These are phyloP conservation scores for Hygrocybe punicea DNA, from an alignment of 768 basidiomycete genomes.

Conservation along the genomic window DNA sequence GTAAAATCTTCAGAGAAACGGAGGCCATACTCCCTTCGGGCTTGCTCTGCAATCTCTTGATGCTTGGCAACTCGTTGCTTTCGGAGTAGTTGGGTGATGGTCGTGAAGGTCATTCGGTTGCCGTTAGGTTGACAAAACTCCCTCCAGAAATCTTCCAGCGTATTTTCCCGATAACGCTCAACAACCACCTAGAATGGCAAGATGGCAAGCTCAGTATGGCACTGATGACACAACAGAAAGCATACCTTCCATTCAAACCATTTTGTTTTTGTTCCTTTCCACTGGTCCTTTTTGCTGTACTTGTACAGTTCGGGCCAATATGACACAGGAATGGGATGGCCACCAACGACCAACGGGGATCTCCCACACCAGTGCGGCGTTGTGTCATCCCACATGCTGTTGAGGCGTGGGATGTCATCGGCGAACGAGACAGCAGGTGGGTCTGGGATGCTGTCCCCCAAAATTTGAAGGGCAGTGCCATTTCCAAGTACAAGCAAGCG, in stretches of 20 bases:
- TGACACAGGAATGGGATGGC: constrained; percentile 19
- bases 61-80: constrained; percentile 8
- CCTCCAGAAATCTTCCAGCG: constrained; percentile 16
- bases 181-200: constrained; percentile 11
- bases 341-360: constrained; percentile 20
- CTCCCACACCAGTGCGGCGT: constrained; percentile 17
- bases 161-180: constrained; percentile 11
- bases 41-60: constrained; percentile 6
- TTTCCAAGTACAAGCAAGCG: too few relatives aligned
- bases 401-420: constrained; percentile 17
- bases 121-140: constrained; percentile 11
- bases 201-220: too few relatives aligned
- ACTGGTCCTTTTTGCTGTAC: constrained; percentile 18
- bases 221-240: not conserved
- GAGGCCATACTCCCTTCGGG: constrained; percentile 12
- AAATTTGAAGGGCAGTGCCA: not conserved
- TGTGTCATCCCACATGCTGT: constrained; percentile 29
- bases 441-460: constrained; percentile 12
- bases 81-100: constrained; percentile 10
- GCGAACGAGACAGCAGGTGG: constrained; percentile 25
- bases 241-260: constrained; percentile 29
- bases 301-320: constrained; percentile 24
- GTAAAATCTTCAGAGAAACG: constrained; percentile 12
- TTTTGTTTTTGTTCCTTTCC: constrained; percentile 23
- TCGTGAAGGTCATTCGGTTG: constrained; percentile 12